phyloP scores from a whole-genome alignment of 768 basidiomycete species.

The Imleria badia region DNA sequence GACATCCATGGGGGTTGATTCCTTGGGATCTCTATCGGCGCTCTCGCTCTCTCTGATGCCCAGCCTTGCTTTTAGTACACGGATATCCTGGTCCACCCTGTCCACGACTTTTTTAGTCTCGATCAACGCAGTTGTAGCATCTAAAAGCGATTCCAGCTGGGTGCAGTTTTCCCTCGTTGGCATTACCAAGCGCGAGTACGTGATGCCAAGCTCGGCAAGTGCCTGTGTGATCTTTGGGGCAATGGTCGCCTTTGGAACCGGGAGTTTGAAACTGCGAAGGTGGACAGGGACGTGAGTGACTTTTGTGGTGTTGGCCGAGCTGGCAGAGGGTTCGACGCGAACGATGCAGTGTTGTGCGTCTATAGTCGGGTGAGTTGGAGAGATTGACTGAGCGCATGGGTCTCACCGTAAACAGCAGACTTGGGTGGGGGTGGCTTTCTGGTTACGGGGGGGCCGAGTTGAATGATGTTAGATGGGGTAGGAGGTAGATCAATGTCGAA shows the following conservation, averaged over 20 bases:
- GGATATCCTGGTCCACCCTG: slow-evolving; percentile 81
- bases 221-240: slow-evolving; percentile 75
- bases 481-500: slow-evolving; percentile 35
- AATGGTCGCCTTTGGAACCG: slow-evolving; percentile 70
- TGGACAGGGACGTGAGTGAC: slow-evolving; percentile 75
- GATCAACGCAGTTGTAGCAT: slow-evolving; percentile 70
- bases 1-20: slow-evolving; percentile 49
- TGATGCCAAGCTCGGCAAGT: slow-evolving; percentile 74
- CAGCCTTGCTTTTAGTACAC: slow-evolving; percentile 62
- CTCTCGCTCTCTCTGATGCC: slow-evolving; percentile 51
- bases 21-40: slow-evolving; percentile 37
- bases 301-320: slow-evolving; percentile 51
- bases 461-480: slow-evolving; percentile 37
- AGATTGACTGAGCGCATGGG: background rate
- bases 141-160: slow-evolving; percentile 71
- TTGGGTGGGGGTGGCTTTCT: slow-evolving; percentile 47
- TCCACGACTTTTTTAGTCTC: slow-evolving; percentile 89
- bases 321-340: slow-evolving; percentile 56
- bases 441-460: slow-evolving; percentile 37
- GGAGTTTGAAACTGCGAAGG: slow-evolving; percentile 85
- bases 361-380: slow-evolving; percentile 31
- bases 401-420: slow-evolving; percentile 58
- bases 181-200: slow-evolving; percentile 82
- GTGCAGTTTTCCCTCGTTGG: slow-evolving; percentile 83
- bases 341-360: slow-evolving; percentile 73